phyloP scores from a whole-genome alignment of 768 basidiomycete species.

The Tubosaeta sp. region DNA sequence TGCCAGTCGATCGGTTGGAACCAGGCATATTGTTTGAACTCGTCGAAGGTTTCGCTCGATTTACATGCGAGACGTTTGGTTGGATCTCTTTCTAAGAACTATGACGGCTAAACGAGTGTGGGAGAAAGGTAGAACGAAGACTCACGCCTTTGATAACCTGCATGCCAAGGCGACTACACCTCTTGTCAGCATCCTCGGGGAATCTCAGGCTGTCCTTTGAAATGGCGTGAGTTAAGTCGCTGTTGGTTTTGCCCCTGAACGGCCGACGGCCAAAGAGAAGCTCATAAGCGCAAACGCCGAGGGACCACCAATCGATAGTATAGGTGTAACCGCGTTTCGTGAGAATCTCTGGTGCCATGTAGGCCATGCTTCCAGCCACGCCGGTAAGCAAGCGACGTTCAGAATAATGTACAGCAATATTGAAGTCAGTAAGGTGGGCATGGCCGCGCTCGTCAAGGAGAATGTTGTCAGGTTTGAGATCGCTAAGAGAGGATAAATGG shows the following conservation, averaged over 20 bases:
- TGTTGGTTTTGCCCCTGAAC: slow-evolving; percentile 91
- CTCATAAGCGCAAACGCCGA: slow-evolving; percentile 91
- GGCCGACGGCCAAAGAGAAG: slow-evolving; percentile 88
- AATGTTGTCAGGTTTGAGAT: slow-evolving; percentile 97
- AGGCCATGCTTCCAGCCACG: slow-evolving; percentile 97
- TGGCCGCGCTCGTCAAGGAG: slow-evolving; percentile 94
- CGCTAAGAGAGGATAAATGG: slow-evolving; percentile 43
- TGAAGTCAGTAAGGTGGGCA: slow-evolving; percentile 96
- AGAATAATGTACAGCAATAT: slow-evolving; percentile 95
- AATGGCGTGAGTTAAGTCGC: slow-evolving; percentile 88
- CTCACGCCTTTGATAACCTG: slow-evolving; percentile 77
- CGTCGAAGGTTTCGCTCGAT: slow-evolving; percentile 74
- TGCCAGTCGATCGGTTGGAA: slow-evolving; percentile 89
- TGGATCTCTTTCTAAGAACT: slow-evolving; percentile 89
- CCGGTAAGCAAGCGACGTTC: slow-evolving; percentile 82
- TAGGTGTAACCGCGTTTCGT: slow-evolving; percentile 92
- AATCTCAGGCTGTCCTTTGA: slow-evolving; percentile 82
- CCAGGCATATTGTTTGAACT: slow-evolving; percentile 81
- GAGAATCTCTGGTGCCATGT: slow-evolving; percentile 94
- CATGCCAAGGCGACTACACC: slow-evolving; percentile 73
- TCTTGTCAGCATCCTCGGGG: slow-evolving; percentile 84
- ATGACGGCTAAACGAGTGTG: slow-evolving; percentile 7
- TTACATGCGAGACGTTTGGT: slow-evolving; percentile 79
- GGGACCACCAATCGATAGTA: slow-evolving; percentile 96
- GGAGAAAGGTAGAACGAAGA: slow-evolving; percentile 16